Percentiles rank a stretch among this genome's conserved stretches.
Evolutionary conservation across 345 rosid genomes (phyloP).

Genomic region (Kandelia obovata): DNA sequence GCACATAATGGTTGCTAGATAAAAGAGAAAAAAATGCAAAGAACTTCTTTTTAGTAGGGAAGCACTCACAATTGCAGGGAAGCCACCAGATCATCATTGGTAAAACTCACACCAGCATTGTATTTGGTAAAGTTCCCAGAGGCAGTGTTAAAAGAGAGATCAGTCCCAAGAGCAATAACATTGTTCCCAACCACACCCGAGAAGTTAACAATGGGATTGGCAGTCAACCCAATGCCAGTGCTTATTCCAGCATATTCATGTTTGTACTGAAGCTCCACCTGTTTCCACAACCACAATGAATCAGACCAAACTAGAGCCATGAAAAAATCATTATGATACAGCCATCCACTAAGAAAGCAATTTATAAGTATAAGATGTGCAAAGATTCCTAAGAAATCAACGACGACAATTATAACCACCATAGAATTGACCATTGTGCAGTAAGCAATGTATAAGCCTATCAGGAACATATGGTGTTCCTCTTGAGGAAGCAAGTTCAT

Average conservation of each 20-base stretch:
- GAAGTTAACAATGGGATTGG: conserved; percentile 77
- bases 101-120: conserved; percentile 69
- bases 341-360: no score
- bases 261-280: conserved; percentile 86
- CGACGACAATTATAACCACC: no score
- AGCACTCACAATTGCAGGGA: conserved; percentile 70
- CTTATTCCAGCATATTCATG: conserved; percentile 91
- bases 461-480: no score
- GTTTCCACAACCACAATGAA: conserved; percentile 17
- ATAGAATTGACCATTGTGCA: no score
- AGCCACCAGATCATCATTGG: conserved; percentile 70
- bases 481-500: no score
- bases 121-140: conserved; percentile 67
- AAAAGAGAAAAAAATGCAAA: no score
- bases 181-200: conserved; percentile 80
- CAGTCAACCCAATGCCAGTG: conserved; percentile 78
- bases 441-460: no score
- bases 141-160: conserved; percentile 74
- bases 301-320: conserved; percentile 2
- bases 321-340: neutral
- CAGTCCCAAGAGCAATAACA: conserved; percentile 69
- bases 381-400: no score
- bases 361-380: no score
- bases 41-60: neutral
- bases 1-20: neutral